These are phyloP conservation scores for Taphrina sp. DNA, from an alignment of 1,139 yeast species.

Conservation along the genomic window DNA sequence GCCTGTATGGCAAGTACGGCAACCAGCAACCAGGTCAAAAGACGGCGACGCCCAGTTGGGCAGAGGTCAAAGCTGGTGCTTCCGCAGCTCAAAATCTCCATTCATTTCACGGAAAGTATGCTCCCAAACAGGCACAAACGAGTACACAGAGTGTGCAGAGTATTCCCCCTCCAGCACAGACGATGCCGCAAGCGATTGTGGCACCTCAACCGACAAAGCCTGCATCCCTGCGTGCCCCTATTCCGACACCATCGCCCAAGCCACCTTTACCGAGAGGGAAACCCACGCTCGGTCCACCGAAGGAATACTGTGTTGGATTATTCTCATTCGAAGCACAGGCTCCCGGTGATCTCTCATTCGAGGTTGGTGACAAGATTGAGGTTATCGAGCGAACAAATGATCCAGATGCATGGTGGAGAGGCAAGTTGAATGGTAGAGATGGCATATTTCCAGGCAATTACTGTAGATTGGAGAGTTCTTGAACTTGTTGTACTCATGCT, in stretches of 20 bases:
- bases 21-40: conserved; percentile 10
- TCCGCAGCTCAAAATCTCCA: conserved; percentile 26
- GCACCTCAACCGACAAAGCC: conserved; percentile 11
- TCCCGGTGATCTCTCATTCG: conserved; percentile 80
- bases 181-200: background rate
- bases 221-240: background rate
- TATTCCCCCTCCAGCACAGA: background rate
- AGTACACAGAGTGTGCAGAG: no score
- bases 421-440: conserved; percentile 76
- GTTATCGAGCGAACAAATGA: conserved; percentile 78
- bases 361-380: conserved; percentile 84
- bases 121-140: conserved; percentile 2
- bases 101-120: conserved; percentile 20
- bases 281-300: conserved; percentile 4
- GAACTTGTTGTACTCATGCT: background rate
- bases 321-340: conserved; percentile 47
- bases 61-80: conserved; percentile 31
- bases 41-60: conserved; percentile 23
- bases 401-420: conserved; percentile 95
- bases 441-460: conserved; percentile 97
- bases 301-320: conserved; percentile 18
- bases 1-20: conserved; percentile 26
- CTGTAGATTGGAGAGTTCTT: conserved; percentile 55
- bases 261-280: conserved; percentile 15
- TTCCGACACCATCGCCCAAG: conserved; percentile 4